Base-by-base conservation (phyloP, 2,329 filamentous ascomycete species). In the Epicoccum nigrum region DNA sequence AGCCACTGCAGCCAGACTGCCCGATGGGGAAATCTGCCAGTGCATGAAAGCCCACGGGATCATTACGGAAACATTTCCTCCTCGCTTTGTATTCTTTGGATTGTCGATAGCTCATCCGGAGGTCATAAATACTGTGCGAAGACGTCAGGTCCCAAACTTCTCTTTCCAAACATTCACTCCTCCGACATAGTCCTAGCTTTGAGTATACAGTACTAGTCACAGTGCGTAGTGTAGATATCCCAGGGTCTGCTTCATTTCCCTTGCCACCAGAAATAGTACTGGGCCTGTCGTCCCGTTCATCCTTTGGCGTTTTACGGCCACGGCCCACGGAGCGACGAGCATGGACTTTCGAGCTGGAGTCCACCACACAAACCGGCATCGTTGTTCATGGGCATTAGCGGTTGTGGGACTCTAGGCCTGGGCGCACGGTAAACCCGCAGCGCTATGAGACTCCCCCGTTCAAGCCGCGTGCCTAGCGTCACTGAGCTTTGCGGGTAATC, bases 221-320 rank as follows among this genome's bases (percentile, higher is more conserved):
- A 11, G 9, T 19, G 30, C 30, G 6, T 23, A n/a, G 13, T 8
- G 15, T 28, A n/a, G 12, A n/a, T 34, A n/a, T 45, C n/a, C n/a
- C 23, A 45, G 12, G 17, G 41, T 28, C 35, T 40, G 11, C 11
- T 30, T 40, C 33, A 52, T 47, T 30, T 46, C 38, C 21, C 42
- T 33, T 39, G 28, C 25, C 25, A 25, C 49, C 43, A 44, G 43
- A 34, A 47, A 52, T 52, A 52, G 43, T 32, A 23, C 49, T 34
- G 43, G 43, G 49, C 38, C 38, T 35, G 27, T 43, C 32, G 38
- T 47, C 38, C 43, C 38, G 49, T 16, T 13, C 25, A 38, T 34
- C 43, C 41, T 33, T 27, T 42, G 43, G 43, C 38, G n/a, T 33
- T 12, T 32, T 42, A 42, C 37, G 38, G 13, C 38, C 33, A 42